Evolutionary conservation across 1,284 basidiomycete species (phyloP), one percentile per base, ranked within the genome.

Genomic region (Irpex sp.): DNA sequence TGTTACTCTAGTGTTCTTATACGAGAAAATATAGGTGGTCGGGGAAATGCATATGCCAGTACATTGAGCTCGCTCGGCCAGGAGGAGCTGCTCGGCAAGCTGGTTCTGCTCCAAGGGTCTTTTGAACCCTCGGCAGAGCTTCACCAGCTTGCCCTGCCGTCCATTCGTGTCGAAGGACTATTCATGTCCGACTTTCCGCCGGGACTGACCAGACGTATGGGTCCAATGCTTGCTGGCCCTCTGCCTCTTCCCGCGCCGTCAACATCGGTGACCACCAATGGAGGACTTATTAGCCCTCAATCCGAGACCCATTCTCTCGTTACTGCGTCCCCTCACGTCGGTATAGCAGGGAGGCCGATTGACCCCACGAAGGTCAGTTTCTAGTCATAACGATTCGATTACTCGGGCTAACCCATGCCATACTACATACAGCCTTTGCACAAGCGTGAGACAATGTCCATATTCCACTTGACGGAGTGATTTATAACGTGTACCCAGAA

Each of bases 21-120:
- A 38, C 34, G 36, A 11, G 3, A 17, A 13, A 58, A 56, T 52
- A 13, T 58, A 76, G 75, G 75, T 64, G 78, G 79, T 51, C 76
- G 80, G 57, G 81, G 83, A 69, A 80, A 78, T 60, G 73, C 75
- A 48, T 84, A 83, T 66, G 73, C 70, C 63, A 69, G 72, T 38
- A 78, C 70, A 19, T 70, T 80, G 8, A 69, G 73, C 17, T 73
- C 74, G 5, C 72, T 82, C 26, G 72, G 76, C 44, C 82, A 80
- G 62, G 88, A 91, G 61, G 83, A 86, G 60, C 75, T 88, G 9
- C 74, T 86, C 21, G 84, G 88, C 49, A 93, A 92, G 73, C 72
- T 93, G 21, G 82, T 89, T 40, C 73, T 89, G 52, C 76, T 92
- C n/a, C 81, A 83, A 62, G 71, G 79, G 77, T 38, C 76, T 78